These are phyloP conservation scores for Chlorella vulgaris DNA, from an alignment of 139 green algal genomes.

Conservation along the genomic window DNA sequence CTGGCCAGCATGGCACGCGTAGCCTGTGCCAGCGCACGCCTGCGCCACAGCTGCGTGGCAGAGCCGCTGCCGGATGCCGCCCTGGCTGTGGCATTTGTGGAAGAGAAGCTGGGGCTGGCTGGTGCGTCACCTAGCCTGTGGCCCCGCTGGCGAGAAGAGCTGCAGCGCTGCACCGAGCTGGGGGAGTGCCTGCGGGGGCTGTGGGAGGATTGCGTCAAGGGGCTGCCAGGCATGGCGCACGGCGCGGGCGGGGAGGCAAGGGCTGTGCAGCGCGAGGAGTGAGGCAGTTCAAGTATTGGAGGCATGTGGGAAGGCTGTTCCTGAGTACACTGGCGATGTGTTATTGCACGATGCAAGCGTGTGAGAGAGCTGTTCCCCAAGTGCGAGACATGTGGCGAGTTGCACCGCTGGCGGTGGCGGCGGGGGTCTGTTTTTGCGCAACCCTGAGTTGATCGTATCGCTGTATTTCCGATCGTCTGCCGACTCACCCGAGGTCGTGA, in stretches of 20 bases:
- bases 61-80: slow-evolving; percentile 37
- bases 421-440: too few species aligned
- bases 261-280: neutral
- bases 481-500: neutral
- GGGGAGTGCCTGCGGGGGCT: slow-evolving; percentile 26
- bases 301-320: too few species aligned
- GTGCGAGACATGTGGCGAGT: too few species aligned
- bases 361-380: too few species aligned
- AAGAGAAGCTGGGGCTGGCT: slow-evolving; percentile 16
- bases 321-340: too few species aligned
- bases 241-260: neutral
- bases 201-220: neutral
- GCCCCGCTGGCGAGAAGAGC: slow-evolving; percentile 10
- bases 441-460: too few species aligned
- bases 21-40: slow-evolving; percentile 34
- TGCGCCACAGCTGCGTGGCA: slow-evolving; percentile 17
- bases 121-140: neutral
- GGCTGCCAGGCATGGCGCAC: neutral
- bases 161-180: slow-evolving; percentile 16
- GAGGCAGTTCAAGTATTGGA: neutral
- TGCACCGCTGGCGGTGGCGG: too few species aligned
- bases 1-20: slow-evolving; percentile 36
- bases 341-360: too few species aligned
- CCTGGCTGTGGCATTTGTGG: slow-evolving; percentile 30
- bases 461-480: too few species aligned